Base-by-base conservation (phyloP, 1,284 basidiomycete genomes). In the Marasmius oreades region DNA sequence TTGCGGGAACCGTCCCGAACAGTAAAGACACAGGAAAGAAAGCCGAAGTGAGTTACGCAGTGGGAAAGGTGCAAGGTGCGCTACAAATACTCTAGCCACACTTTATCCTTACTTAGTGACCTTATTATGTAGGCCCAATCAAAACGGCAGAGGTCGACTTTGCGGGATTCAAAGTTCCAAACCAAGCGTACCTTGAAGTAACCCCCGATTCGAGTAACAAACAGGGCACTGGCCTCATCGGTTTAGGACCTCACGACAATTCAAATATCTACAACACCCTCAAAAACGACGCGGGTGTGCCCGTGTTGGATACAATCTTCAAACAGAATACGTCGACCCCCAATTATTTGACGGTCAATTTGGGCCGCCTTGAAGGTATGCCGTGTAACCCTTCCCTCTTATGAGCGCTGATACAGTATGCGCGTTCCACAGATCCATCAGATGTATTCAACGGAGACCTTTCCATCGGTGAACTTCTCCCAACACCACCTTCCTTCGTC, bases 241-340 rank as follows among this genome's bases (percentile, higher is more conserved):
- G 82, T 3, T 73, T 84, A 3, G 82, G 82, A 0, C 81, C 81
- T n/a, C 74, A 72, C 60, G 66, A 67, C 16, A 74, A 72, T 3
- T 82, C 80, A 14, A 73, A 72, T 56, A 68, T 78, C 56, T 71
- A 68, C 44, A 43, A 63, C 28, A 54, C 60, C 16, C 59, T 76
- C 23, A 54, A 64, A 2, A 60, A 48, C 20, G 56, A 63, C n/a
- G 56, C 62, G 12, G 74, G 70, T 12, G 77, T 81, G 60, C 73
- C 84, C 1, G 75, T 82, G 12, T 70, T 87, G 20, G 82, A 88
- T 69, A 77, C 78, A 18, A 84, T 89, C 59, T 89, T 89, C 66
- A 67, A 72, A 16, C 78, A 82, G 58, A 77, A 88, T 63, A 70
- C 69, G 5, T 73, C 78, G 20, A 75, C 81, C 5, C 77, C 83